phyloP scores from a whole-genome alignment of 176 grass and related monocot species.

The Aegilops speltoides region DNA sequence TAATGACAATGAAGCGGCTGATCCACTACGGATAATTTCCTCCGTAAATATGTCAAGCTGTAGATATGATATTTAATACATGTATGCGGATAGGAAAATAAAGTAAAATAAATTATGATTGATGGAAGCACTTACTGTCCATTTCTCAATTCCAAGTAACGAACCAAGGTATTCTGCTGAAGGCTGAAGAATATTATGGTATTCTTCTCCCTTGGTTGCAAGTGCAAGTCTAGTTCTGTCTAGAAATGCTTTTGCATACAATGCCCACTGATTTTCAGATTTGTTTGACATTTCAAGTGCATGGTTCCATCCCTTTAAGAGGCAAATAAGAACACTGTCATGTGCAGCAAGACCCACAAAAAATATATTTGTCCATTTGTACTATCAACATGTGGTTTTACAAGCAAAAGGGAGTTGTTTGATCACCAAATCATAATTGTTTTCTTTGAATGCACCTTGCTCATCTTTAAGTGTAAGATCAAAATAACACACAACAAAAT shows the following conservation, averaged over 20 bases:
- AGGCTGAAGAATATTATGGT: conserved; percentile 79
- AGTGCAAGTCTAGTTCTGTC: conserved; percentile 92
- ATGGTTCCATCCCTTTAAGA: conserved; percentile 83
- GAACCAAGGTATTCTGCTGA: conserved; percentile 95
- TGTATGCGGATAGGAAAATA: conserved; percentile 9
- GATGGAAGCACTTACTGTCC: conserved; percentile 59
- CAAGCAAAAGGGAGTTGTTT: background rate
- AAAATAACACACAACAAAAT: background rate
- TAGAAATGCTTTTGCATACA: conserved; percentile 93
- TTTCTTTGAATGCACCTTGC: background rate
- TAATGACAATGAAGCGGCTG: conserved; percentile 70
- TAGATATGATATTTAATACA: conserved; percentile 9
- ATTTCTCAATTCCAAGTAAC: conserved; percentile 75
- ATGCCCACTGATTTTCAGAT: conserved; percentile 79
- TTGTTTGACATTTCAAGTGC: conserved; percentile 72
- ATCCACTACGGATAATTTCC: conserved; percentile 96
- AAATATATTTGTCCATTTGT: background rate
- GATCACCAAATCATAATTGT: background rate
- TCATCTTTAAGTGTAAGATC: background rate
- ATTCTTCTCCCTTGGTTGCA: conserved; percentile 83
- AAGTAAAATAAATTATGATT: conserved; percentile 20
- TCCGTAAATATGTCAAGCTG: conserved; percentile 91
- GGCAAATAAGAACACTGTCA: conserved; percentile 17
- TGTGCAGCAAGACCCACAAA: background rate
- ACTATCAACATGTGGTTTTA: background rate